These are phyloP conservation scores for Cydonia oblonga DNA, from an alignment of 331 rosid genomes.

Conservation along the genomic window DNA sequence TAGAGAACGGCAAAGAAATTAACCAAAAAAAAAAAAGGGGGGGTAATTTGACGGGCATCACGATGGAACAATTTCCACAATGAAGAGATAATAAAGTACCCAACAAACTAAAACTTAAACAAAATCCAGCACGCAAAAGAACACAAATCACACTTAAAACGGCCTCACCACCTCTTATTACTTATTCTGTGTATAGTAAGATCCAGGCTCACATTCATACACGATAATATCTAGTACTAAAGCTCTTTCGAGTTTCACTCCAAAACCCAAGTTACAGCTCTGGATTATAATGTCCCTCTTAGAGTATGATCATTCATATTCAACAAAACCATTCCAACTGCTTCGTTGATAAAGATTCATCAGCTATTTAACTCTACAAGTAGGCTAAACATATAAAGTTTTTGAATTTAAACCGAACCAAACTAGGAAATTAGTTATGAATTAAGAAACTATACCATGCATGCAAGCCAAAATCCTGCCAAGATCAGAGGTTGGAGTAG, in stretches of 20 bases:
- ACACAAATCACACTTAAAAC: neutral
- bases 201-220: neutral
- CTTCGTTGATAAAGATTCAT: neutral
- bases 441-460: slow-evolving; percentile 46
- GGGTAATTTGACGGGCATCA: neutral
- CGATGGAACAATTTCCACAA: neutral
- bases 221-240: neutral
- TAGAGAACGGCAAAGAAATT: neutral
- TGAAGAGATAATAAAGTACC: neutral
- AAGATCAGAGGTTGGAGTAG: slow-evolving; percentile 76
- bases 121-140: neutral
- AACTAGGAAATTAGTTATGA: neutral
- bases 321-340: neutral
- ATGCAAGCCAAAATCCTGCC: slow-evolving; percentile 86
- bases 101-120: neutral
- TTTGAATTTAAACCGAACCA: no score
- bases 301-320: neutral
- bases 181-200: neutral
- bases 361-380: neutral
- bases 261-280: neutral
- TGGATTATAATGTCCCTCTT: neutral
- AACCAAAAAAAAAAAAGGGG: neutral
- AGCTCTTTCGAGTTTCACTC: neutral
- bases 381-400: neutral
- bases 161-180: neutral